Evolutionary conservation across 164 flowering plant species (phyloP), one percentile per base, ranked within the genome.

Genomic region (Akebia trifoliata): DNA sequence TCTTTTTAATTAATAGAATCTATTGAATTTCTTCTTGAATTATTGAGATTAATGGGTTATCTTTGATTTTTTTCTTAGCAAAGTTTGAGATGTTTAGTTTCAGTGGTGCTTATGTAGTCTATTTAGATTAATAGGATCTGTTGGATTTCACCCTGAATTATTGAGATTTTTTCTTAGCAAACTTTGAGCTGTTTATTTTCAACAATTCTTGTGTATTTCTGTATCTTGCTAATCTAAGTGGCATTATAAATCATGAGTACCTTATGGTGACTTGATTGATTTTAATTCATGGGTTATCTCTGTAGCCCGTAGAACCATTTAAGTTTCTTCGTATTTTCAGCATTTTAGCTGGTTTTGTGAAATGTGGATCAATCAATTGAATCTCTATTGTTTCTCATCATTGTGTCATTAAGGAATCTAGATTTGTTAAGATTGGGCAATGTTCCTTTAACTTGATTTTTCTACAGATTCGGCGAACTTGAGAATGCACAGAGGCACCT

Each of bases 401-500:
- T 14, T 34, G 29, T 32, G 37, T 28, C 54, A 18, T 44, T 21
- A 30, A 40, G 52, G 20, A 30, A 46, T 46, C 50, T n/a, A 38
- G 24, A 14, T 29, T 37, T 18, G 7, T 43, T 32, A 11, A 37
- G 51, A 35, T 57, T 29, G 36, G 8, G 46, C 30, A 44, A 44
- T 18, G 8, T 43, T n/a, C 11, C 28, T 32, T 46, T 56, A 30
- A 32, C 32, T 20, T 64, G 44, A 29, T 38, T 42, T 45, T 39
- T 50, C 15, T 56, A 48, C 74, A 91, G 98, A 64, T 76, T 92
- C 58, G 98, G 98, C 25, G 78, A 72, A 63, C 78, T 80, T 61
- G 95, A 86, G 26, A 81, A 76, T 75, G 86, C 86, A n/a, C 69
- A 84, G 62, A 63, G 51, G 44, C 93, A 86, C 77, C 74, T 89